These are phyloP conservation scores for Globisporangium nodosum DNA, from an alignment of 352 stramenopile genomes.

Conservation along the genomic window DNA sequence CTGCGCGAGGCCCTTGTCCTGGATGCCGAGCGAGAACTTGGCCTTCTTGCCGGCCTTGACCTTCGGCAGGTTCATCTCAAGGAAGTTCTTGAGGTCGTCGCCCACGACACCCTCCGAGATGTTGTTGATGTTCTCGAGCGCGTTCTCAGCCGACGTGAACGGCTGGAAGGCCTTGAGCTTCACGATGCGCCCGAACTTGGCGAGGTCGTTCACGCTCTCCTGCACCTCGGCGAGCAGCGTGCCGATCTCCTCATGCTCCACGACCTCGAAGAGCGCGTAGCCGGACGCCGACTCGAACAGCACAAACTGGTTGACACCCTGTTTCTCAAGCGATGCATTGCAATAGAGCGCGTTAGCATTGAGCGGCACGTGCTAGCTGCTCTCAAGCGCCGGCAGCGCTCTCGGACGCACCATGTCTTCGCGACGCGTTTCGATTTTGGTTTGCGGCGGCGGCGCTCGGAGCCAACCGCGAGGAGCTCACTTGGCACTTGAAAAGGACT, in stretches of 20 bases:
- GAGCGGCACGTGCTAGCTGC: no score
- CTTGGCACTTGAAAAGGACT: slow-evolving; percentile 1
- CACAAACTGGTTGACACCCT: slow-evolving; percentile 82
- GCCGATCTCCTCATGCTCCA: slow-evolving; percentile 97
- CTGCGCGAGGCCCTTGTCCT: slow-evolving; percentile 92
- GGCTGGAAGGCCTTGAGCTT: slow-evolving; percentile 99
- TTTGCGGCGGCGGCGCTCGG: neutral
- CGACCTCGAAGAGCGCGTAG: slow-evolving; percentile 98
- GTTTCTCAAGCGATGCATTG: neutral
- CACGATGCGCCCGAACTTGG: slow-evolving; percentile 94
- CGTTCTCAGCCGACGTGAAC: slow-evolving; percentile 98
- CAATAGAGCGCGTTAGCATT: no score
- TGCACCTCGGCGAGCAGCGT: slow-evolving; percentile 85
- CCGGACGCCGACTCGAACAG: slow-evolving; percentile 98
- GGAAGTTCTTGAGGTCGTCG: slow-evolving; percentile 96
- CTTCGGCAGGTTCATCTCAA: slow-evolving; percentile 99
- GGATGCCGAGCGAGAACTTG: slow-evolving; percentile 89
- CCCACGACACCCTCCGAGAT: slow-evolving; percentile 93
- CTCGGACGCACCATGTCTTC: slow-evolving; percentile 13
- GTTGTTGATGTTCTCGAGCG: slow-evolving; percentile 99
- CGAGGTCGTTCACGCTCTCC: slow-evolving; percentile 91
- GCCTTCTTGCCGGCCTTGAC: slow-evolving; percentile 89
- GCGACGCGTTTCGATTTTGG: slow-evolving; percentile 18
- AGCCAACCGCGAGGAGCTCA: slow-evolving; percentile 7
- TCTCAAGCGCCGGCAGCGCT: no score